Evolutionary conservation across 805 yeast genomes (phyloP), one percentile per base, ranked within the genome.

Genomic region (Ogataea pilisensis): DNA sequence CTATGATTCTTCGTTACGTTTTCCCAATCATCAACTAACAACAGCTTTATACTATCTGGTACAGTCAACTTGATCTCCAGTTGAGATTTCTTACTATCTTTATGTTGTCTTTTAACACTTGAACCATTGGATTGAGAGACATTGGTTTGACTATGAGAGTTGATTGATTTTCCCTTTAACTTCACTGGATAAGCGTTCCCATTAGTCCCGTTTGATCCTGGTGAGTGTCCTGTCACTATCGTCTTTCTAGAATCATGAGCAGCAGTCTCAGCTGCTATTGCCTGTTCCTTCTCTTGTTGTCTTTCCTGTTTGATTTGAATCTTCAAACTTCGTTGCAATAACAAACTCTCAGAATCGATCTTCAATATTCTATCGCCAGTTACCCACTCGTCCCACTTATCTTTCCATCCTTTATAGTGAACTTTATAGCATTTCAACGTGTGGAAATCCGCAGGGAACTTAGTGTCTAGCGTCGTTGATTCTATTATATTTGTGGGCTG

Each of bases 361-460:
- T 78, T 82, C 54, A 86, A 67, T 5, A 91, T 73, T 27, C 98
- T 66, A 30, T 77, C 80, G 7, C 64, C 61, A 1, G 76, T 73
- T 1, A 91, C 91, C 99, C 99, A 91, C 61, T 91, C 99, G 58
- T 91, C 98, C 96, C 96, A 91, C 43, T 89, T 80, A 14, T 82
- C 64, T 55, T 90, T 91, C 99, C 99, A 91, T 3, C 99, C 98
- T 51, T 82, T 84, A 63, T 91, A 91, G 57, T 93, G 99, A 14
- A 91, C 77, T 50, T 70, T 80, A 62, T 79, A 90, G 24, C 50
- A 46, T 28, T 49, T 47, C 26, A 44, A 37, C 13, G 47, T 37
- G 21, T 44, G 31, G n/a, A 34, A 43, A 2, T 38, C 44, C 16
- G 39, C 35, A 2, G 63, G 55, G 19, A 58, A 52, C 28, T 47